These are phyloP conservation scores for Auriscalpium microsporum DNA, from an alignment of 768 basidiomycete genomes.

Conservation along the genomic window DNA sequence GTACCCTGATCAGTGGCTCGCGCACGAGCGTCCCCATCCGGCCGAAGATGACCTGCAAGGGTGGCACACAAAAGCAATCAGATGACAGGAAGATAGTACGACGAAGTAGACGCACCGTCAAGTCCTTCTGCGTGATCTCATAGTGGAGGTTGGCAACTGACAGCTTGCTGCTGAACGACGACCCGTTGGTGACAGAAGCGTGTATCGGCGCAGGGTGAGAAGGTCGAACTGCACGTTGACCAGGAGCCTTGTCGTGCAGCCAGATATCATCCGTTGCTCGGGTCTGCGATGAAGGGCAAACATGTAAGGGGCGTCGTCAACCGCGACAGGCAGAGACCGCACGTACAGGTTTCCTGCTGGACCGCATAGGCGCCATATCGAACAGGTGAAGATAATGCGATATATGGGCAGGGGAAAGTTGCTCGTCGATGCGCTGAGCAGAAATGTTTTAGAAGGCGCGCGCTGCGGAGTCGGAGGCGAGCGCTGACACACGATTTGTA, in stretches of 20 bases:
- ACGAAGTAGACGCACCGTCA: constrained; percentile 51
- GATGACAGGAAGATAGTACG: constrained; percentile 4
- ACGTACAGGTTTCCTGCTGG: not conserved
- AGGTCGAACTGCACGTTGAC: not conserved
- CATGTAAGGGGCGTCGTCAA: not conserved
- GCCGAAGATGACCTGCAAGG: constrained; percentile 73
- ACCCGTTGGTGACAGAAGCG: not conserved
- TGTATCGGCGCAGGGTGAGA: not conserved
- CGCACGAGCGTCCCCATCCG: constrained; percentile 87
- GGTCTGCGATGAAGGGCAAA: not conserved
- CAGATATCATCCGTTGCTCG: constrained; percentile 9
- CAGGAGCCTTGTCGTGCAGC: constrained; percentile 10
- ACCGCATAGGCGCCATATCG: not conserved
- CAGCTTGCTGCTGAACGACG: constrained; percentile 31
- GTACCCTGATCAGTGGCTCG: constrained; percentile 94
- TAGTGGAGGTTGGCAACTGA: constrained; percentile 87
- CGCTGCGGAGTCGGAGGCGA: no score
- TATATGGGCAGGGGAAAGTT: not conserved
- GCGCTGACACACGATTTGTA: no score
- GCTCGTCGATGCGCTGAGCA: not conserved
- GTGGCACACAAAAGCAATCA: not conserved
- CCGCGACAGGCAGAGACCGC: not conserved
- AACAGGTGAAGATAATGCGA: not conserved
- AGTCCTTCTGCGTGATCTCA: constrained; percentile 81
- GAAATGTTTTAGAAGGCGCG: no score